These are phyloP conservation scores for Rhipidocladum racemiflorum DNA, from an alignment of 176 grass and related monocot species.

Conservation along the genomic window DNA sequence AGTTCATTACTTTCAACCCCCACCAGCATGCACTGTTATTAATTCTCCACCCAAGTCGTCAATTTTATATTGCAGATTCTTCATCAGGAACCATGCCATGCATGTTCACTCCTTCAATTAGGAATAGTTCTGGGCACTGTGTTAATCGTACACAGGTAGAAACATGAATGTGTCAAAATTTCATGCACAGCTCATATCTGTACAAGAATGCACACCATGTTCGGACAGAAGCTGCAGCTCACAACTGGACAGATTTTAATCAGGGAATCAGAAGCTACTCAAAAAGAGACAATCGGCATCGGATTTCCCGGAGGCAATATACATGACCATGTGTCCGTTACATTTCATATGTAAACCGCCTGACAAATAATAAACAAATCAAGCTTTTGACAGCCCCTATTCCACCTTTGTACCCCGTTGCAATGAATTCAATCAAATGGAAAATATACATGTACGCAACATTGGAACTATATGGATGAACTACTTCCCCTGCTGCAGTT, in stretches of 20 bases:
- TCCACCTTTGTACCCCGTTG: constrained; percentile 41
- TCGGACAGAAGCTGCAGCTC: constrained; percentile 9
- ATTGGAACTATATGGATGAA: constrained; percentile 41
- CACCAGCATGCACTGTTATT: constrained; percentile 14
- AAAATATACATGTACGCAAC: constrained; percentile 51
- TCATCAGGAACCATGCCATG: constrained; percentile 23
- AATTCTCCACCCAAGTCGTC: constrained; percentile 16
- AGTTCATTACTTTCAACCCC: constrained; percentile 29
- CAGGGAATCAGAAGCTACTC: constrained; percentile 31
- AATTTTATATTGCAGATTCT: constrained; percentile 23
- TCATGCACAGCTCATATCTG: background rate
- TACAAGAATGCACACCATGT: constrained; percentile 8
- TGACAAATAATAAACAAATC: constrained; percentile 46
- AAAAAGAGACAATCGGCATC: constrained; percentile 38
- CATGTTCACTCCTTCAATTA: constrained; percentile 24
- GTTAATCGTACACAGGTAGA: constrained; percentile 14
- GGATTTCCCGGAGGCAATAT: constrained; percentile 40
- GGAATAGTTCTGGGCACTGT: background rate
- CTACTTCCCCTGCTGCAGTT: constrained; percentile 51
- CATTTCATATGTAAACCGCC: constrained; percentile 47
- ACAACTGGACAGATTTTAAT: constrained; percentile 10
- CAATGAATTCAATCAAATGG: constrained; percentile 49
- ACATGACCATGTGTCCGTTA: constrained; percentile 30
- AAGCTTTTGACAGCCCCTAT: constrained; percentile 39
- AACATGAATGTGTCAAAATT: background rate